Base-by-base conservation (phyloP, 352 stramenopile genomes). In the Phytophthora sansomeana region DNA sequence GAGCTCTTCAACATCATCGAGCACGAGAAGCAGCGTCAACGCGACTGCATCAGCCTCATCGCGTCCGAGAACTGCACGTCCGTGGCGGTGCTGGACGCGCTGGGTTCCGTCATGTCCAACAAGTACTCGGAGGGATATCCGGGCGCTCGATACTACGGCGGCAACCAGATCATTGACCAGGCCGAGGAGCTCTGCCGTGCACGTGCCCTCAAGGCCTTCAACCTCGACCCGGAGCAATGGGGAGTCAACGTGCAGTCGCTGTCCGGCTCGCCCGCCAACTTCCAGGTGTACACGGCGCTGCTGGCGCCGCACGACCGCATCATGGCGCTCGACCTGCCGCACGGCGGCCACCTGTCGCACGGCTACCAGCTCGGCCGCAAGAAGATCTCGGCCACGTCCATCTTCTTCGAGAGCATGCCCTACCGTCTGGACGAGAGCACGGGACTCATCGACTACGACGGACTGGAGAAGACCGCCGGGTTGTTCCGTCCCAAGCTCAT, bases 41-140 rank as follows among this genome's bases (percentile, higher is more conserved):
- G 97, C 60, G 97, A 99, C 74, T 98, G 83, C 68, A 87, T 99
- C 52, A 98, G 98, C 39, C 89, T 99, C 19, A 99, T 99, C 78
- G 98, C 98, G 42, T 99, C 95, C n/a, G 98, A 99, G 78, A 99
- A 99, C 84, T 99, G 99, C 67, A 99, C 98, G 33, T 98, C 91
- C 6, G 91, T 91, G 47, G 90, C 97, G 13, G 98, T 99, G 32
- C 90, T 99, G 65, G 95, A 99, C 74, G 96, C 96, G 11, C 80
- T 99, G 30, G 98, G 98, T 30, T 99, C 95, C 8, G 94, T 99
- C 58, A 96, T 99, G 82, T 98, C 91, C 30, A 99, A 99, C 85
- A 99, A 99, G 83, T 98, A 99, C 83, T 97, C 91, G 90, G 96
- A 98, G 69, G 96, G 95, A 0, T 99, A 99, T 86, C 98, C 98